Evolutionary conservation across 1,284 basidiomycete genomes (phyloP).

Genomic region (Malassezia slooffiae): DNA sequence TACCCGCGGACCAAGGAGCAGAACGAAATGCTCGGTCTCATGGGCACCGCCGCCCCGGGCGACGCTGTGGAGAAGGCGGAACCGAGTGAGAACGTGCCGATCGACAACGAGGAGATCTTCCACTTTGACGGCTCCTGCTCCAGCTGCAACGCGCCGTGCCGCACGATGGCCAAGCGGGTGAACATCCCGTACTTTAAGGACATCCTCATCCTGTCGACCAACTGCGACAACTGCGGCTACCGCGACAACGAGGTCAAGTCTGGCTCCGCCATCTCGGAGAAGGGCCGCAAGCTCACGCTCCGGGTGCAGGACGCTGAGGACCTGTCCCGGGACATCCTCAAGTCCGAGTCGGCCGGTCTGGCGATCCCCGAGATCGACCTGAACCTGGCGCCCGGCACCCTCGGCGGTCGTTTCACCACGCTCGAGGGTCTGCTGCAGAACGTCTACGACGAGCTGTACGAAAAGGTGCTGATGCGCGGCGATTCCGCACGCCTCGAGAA

Average conservation of each 20-base stretch:
- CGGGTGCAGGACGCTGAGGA: constrained; percentile 89
- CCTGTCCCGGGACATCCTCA: constrained; percentile 77
- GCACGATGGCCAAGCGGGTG: constrained; percentile 92
- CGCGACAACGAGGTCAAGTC: constrained; percentile 96
- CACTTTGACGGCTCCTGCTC: constrained; percentile 80
- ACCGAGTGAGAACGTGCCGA: constrained; percentile 30
- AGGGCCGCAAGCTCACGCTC: constrained; percentile 75
- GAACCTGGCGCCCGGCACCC: constrained; percentile 76
- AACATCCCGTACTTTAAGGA: constrained; percentile 99
- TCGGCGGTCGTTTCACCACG: constrained; percentile 97
- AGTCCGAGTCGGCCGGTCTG: constrained; percentile 62
- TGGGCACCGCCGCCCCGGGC: constrained; percentile 28
- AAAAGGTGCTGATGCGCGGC: constrained; percentile 72
- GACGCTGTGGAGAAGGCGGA: constrained; percentile 45
- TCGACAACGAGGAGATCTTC: constrained; percentile 68
- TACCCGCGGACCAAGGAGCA: constrained; percentile 75
- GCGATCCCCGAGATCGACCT: constrained; percentile 91
- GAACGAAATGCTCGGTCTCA: constrained; percentile 68
- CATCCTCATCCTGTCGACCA: constrained; percentile 95
- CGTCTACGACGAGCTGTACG: constrained; percentile 84
- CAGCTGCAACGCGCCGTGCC: constrained; percentile 69
- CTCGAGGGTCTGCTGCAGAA: constrained; percentile 89
- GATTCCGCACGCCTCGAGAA: constrained; percentile 51
- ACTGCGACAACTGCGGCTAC: constrained; percentile 88
- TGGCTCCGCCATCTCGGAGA: constrained; percentile 70